Conservation (phyloP, 306 rosid genomes). For the Inga oerstediana region DNA sequence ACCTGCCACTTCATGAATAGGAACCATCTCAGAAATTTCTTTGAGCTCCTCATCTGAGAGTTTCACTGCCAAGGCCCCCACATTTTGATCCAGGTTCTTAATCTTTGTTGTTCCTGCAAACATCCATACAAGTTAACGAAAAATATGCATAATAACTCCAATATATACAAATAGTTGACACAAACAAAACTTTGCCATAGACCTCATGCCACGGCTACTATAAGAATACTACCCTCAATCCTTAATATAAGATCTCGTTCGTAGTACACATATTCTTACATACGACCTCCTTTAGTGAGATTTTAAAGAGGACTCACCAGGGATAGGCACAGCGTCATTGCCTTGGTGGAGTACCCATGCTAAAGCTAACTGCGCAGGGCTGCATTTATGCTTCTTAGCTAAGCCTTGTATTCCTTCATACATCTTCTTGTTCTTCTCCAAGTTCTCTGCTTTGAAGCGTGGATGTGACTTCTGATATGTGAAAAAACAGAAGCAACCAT, state of each 20-base stretch:
- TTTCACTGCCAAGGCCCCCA: not conserved
- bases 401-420: no score
- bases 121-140: not conserved
- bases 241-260: constrained; percentile 58
- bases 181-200: no score
- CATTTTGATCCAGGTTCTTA: constrained; percentile 1
- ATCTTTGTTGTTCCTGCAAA: not conserved
- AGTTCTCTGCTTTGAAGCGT: no score
- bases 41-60: not conserved
- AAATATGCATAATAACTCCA: not conserved
- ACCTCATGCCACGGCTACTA: not conserved
- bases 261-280: no score
- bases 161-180: no score
- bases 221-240: constrained; percentile 50
- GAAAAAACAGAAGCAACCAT: not conserved
- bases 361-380: no score
- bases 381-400: no score
- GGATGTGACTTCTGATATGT: constrained; percentile 1
- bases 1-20: not conserved
- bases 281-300: not conserved
- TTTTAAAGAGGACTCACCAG: constrained; percentile 29
- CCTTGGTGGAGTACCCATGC: no score
- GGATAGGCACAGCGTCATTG: not conserved
- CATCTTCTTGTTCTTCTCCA: no score
- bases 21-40: not conserved